phyloP scores from a whole-genome alignment of 2,329 filamentous ascomycete genomes.

The Epichloe gansuensis region DNA sequence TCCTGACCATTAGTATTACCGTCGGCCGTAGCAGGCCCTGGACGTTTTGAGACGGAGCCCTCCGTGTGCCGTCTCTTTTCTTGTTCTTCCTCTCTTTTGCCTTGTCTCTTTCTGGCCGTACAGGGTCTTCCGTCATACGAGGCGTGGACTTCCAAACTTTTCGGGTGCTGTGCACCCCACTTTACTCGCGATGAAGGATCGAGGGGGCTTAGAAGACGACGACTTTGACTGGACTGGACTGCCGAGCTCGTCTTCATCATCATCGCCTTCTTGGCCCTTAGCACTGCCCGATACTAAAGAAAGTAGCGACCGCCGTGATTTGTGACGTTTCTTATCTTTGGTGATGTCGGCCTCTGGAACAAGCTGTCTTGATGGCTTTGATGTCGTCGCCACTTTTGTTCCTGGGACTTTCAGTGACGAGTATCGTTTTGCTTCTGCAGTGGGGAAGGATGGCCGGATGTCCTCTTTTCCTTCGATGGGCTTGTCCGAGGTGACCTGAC shows the following conservation, averaged over 20 bases:
- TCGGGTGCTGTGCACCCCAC: conserved; percentile 9
- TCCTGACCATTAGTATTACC: conserved; percentile 29
- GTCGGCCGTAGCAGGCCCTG: conserved; percentile 31
- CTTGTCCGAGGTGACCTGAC: neutral
- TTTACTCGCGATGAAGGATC: conserved; percentile 6
- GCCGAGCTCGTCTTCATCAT: conserved; percentile 5
- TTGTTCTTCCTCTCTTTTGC: conserved; percentile 3
- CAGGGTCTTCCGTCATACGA: conserved; percentile 17
- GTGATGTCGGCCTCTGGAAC: neutral
- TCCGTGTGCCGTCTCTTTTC: conserved; percentile 5
- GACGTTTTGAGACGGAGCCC: conserved; percentile 12
- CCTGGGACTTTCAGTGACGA: neutral
- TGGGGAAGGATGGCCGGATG: neutral
- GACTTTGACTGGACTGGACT: conserved; percentile 1
- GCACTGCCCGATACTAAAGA: neutral
- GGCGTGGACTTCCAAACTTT: conserved; percentile 19
- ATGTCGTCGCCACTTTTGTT: neutral
- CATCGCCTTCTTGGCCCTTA: neutral
- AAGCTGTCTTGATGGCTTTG: neutral
- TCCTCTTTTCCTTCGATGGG: neutral
- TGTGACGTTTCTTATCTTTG: neutral
- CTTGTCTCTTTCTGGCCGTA: conserved; percentile 16
- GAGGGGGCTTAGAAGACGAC: conserved; percentile 9
- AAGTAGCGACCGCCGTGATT: conserved; percentile 3
- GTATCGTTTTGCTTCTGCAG: neutral